Base-by-base conservation (phyloP, 129 eudicot genomes). In the Chrysanthemum lavandulifolium region DNA sequence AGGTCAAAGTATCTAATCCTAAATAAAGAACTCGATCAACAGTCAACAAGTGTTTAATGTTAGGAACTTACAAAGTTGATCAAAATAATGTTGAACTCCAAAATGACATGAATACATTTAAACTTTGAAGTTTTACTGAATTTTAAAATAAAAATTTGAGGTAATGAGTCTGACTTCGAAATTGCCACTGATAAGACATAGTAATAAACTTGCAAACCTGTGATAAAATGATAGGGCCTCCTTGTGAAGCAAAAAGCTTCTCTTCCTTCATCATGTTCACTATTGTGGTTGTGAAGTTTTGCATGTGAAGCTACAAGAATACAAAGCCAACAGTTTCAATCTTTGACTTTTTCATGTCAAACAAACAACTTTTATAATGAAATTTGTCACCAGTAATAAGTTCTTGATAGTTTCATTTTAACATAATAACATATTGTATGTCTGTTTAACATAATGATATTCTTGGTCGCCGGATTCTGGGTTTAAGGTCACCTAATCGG, bases 151-250 rank as follows among this genome's bases (percentile, higher is more conserved):
- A 59, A 18, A 0, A 19, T n/a, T 61, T 67, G 56, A 48, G 19
- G 58, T 21, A 49, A 19, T 50, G 11, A 13, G 45, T 67, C 50
- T 67, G 19, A 67, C 58, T 48, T 8, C 8, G 4, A 25, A 12
- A 60, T 6, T 1, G 47, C 2, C 47, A 40, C 7, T 6, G 1
- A 40, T 40, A 40, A 6, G 47, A 40, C 7, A 2, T 0, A 13
- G 21, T 19, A 19, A 21, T 12, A 33, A 57, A 53, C 21, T 6
- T 68, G n/a, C 16, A 47, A 72, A 94, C 98, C 97, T 94, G 98
- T 59, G 97, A 81, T 21, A 94, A 79, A 74, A 94, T 90, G 16
- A 90, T 86, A 58, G 98, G 98, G 16, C 98, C 98, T 68, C 97
- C 98, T 83, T 90, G 97, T 74, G 98, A 83, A 68, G 92, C 93